Percentiles rank a stretch among this genome's conserved stretches.
These are phyloP conservation scores for Amoebophrya sp. DNA, from an alignment of 169 alveolate species.

Conservation along the genomic window DNA sequence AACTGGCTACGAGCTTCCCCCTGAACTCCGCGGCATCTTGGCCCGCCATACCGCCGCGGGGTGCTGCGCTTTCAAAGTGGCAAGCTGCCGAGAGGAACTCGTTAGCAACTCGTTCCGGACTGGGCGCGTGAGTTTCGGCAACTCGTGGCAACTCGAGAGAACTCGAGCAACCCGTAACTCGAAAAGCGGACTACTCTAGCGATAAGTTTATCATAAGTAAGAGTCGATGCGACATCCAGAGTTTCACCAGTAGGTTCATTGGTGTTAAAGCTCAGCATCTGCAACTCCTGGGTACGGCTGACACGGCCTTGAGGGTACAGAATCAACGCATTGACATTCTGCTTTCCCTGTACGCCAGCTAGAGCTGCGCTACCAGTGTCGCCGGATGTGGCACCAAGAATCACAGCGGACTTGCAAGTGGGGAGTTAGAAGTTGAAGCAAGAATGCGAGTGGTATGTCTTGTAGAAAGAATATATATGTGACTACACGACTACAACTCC, in stretches of 20 bases:
- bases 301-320: constrained; percentile 48
- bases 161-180: too few relatives aligned
- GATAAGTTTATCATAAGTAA: neutral
- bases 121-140: too few relatives aligned
- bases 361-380: constrained; percentile 54
- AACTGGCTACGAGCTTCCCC: too few relatives aligned
- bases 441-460: neutral
- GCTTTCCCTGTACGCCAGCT: constrained; percentile 44
- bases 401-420: neutral
- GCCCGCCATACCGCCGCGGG: too few relatives aligned
- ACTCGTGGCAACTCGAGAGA: too few relatives aligned
- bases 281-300: constrained; percentile 44
- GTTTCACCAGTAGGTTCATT: constrained; percentile 37
- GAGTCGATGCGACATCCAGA: too few relatives aligned
- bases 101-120: too few relatives aligned
- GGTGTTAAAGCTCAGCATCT: constrained; percentile 48
- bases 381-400: constrained; percentile 50
- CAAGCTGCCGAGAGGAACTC: too few relatives aligned
- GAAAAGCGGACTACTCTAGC: neutral
- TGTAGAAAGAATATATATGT: neutral
- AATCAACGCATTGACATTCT: constrained; percentile 23
- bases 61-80: too few relatives aligned
- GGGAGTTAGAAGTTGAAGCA: neutral
- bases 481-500: neutral
- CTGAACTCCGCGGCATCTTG: too few relatives aligned